phyloP scores from a whole-genome alignment of 148 eudicot genomes.

The Diospyros lotus region DNA sequence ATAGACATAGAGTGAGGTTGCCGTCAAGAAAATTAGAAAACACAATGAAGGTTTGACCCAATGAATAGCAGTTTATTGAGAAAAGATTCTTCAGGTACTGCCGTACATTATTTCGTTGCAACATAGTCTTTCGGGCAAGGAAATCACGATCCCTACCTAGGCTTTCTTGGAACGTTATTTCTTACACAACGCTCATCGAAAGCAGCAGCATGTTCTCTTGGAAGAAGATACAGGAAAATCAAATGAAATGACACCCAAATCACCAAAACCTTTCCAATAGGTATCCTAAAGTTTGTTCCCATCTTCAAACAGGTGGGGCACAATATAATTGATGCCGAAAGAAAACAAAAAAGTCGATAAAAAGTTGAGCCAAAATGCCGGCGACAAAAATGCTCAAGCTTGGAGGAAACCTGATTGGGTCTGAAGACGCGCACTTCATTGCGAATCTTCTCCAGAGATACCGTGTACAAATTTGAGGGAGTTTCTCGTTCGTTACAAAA shows the following conservation, averaged over 20 bases:
- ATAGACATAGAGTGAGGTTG: neutral
- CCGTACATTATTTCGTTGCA: neutral
- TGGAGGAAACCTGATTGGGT: neutral
- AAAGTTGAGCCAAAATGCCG: too few relatives aligned
- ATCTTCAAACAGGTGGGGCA: too few relatives aligned
- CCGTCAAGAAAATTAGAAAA: neutral
- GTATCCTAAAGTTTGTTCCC: too few relatives aligned
- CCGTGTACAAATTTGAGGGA: neutral
- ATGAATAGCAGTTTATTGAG: neutral
- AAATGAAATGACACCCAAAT: neutral
- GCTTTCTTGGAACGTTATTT: neutral
- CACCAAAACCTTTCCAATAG: too few relatives aligned
- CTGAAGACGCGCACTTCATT: neutral
- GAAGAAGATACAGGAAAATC: neutral
- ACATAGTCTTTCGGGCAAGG: neutral
- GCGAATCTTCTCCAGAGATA: neutral
- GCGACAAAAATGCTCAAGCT: conserved; percentile 1
- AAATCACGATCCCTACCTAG: neutral
- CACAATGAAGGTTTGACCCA: neutral
- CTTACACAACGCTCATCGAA: neutral
- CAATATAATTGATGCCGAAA: too few relatives aligned
- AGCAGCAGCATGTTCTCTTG: neutral
- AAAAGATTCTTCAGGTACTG: neutral
- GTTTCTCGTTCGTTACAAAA: conserved; percentile 33
- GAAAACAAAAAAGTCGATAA: too few relatives aligned